These are phyloP conservation scores for Eugenia klotzschiana DNA, from an alignment of 441 rosid genomes.

Conservation along the genomic window DNA sequence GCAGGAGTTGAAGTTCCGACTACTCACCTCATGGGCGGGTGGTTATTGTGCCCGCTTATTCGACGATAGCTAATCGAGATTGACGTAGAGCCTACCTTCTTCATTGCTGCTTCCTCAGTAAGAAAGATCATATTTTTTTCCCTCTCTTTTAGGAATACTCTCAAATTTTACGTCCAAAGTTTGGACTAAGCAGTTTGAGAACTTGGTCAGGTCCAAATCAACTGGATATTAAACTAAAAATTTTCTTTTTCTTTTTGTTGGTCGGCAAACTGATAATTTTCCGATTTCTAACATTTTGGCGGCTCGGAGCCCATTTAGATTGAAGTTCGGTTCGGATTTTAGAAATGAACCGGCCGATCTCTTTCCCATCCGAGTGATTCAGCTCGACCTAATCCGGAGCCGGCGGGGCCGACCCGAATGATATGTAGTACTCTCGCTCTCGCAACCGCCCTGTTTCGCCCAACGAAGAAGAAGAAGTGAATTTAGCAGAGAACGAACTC, in stretches of 20 bases:
- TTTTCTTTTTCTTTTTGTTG: no score
- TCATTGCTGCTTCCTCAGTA: rapidly evolving
- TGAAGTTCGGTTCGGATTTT: background rate
- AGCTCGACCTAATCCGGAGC: background rate
- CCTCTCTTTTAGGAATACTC: no score
- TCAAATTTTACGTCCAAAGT: no score
- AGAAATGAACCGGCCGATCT: background rate
- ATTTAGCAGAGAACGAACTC: background rate
- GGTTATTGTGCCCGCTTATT: no score
- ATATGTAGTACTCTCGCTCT: background rate
- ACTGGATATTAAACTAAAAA: no score
- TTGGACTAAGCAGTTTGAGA: no score
- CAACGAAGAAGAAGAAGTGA: background rate
- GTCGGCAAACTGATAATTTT: background rate
- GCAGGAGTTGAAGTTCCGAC: no score
- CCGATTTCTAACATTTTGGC: background rate
- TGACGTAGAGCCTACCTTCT: no score
- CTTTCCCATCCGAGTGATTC: background rate
- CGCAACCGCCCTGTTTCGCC: background rate
- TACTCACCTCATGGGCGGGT: no score
- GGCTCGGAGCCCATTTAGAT: background rate
- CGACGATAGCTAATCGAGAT: no score
- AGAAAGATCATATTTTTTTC: no score
- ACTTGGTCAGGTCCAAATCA: no score
- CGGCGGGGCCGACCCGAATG: background rate